Base-by-base conservation (phyloP, 495 filamentous ascomycete genomes). In the Penicillium canescens region DNA sequence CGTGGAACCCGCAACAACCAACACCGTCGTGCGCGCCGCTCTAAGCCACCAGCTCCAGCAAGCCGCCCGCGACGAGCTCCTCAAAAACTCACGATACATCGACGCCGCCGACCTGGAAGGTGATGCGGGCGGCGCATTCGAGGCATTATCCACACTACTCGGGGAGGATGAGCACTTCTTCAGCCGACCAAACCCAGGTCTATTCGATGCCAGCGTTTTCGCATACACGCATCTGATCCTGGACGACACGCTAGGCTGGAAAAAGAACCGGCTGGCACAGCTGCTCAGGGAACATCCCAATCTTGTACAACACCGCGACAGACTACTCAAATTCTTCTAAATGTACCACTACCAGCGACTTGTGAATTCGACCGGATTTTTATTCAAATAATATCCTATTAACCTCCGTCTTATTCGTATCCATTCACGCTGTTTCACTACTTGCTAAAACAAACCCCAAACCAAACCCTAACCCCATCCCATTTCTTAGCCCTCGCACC, bases 181-280 rank as follows among this genome's bases (percentile, higher is more conserved):
- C 69, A 79, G 75, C 4, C 74, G 72, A 3, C 63, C 71, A 9
- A 75, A 71, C 23, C 91, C 94, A 2, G 82, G 84, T 0, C 61
- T 92, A 11, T 90, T 98, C 59, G 94, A 98, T 69, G 91, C 92
- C 23, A 83, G 79, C 50, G 83, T 97, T 20, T 98, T 96, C 74
- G 86, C 89, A 21, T 98, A 96, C 69, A 91, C 90, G n/a, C 81
- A 93, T 66, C 66, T 96, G 16, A 78, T 97, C 28, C 64, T 95
- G 54, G 81, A 87, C 56, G 72, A 81, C 8, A 59, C 55, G 3
- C 65, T 87, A 58, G 78, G 70, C 4, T 91, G 86, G 88, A 78
- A 73, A 54, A 72, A 76, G 28, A 75, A 74, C 42, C 56, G 71
- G 35, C 52, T 82, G 50, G 67, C 45, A 20, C 65, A 71, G 47